Base-by-base conservation (phyloP, 495 filamentous ascomycete genomes). In the Aspergillus sparsus region DNA sequence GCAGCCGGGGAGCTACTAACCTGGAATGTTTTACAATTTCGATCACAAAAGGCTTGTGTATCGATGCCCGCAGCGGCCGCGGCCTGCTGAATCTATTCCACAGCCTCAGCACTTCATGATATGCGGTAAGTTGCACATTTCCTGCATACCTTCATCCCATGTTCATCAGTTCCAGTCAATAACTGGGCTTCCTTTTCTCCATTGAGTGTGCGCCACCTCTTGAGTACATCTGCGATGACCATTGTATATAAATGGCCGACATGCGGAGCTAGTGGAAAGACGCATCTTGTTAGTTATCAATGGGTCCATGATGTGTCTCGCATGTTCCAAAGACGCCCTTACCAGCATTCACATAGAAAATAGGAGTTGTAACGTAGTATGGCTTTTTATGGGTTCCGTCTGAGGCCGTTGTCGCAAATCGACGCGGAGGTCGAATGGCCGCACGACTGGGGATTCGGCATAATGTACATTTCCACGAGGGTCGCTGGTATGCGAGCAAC, bases 301-400 rank as follows among this genome's bases (percentile, higher is more conserved):
- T 21, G 7, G 5, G 10, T 27, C 21, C 21, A 1, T 27, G 21
- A 27, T 27, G 21, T 27, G 21, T 31, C 3, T 34, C 13, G 8
- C 3, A 8, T 21, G 10, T 11, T 7, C 9, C 5, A 21, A 39
- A 33, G 21, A 10, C 16, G 4, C 0, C 60, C 78, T 64, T 80
- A 95, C 92, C 87, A 21, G 93, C 91, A 82, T 99, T 99, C 73
- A 98, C 95, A 70, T 99, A 99, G 80, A 98, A 99, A 50, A 99
- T 99, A 7, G 94, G 94, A 7, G 91, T 92, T 4, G 94, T 98
- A 65, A 97, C 81, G 82, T 97, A 98, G 80, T 88, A 97, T 6
- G 95, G 93, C 78, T 98, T 98, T 63, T 80, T 76, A 42, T 68
- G 54, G 33, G 64, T 60, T 33, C 57, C 56, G 37, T 63, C 57